A percentile compares a stretch with the other conserved stretches of the same genome.
Evolutionary conservation across 2,329 filamentous ascomycete genomes (phyloP).

Genomic region (Aspergillus sp.): DNA sequence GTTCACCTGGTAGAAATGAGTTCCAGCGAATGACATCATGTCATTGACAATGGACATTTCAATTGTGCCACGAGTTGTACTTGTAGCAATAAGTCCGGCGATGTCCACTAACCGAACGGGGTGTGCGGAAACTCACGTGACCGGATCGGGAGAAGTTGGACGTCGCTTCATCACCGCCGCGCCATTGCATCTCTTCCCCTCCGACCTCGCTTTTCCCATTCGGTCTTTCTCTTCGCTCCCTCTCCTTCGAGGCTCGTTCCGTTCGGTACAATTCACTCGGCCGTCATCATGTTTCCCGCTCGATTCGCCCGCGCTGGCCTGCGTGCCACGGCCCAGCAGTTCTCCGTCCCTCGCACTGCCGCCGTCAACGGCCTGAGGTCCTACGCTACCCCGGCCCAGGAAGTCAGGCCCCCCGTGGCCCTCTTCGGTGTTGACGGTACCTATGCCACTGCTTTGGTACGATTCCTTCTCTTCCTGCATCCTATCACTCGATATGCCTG

Average conservation of each 20-base stretch:
- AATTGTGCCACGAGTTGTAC: neutral
- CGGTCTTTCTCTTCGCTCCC: neutral
- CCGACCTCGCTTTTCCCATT: constrained; percentile 19
- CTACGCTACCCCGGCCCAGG: constrained; percentile 64
- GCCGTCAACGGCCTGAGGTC: constrained; percentile 52
- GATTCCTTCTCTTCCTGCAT: constrained; percentile 27
- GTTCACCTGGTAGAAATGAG: too few relatives aligned
- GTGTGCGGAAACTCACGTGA: constrained; percentile 24
- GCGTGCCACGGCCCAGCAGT: constrained; percentile 46
- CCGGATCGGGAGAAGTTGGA: constrained; percentile 21
- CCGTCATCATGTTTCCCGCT: constrained; percentile 48
- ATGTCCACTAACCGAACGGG: constrained; percentile 14
- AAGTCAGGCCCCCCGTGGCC: constrained; percentile 76
- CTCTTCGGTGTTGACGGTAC: constrained; percentile 96
- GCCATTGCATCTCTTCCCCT: constrained; percentile 7
- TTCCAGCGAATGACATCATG: neutral
- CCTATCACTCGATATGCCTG: neutral
- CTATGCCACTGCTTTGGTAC: constrained; percentile 96
- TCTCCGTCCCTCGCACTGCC: constrained; percentile 35
- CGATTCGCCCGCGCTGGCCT: constrained; percentile 51
- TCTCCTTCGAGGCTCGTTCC: constrained; percentile 10
- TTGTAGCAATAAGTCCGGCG: too few relatives aligned
- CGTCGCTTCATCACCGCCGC: constrained; percentile 12
- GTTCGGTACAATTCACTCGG: constrained; percentile 16
- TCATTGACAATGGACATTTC: too few relatives aligned